Percentiles rank a stretch among this genome's conserved stretches.
Evolutionary conservation across 1,284 basidiomycete genomes (phyloP).

Genomic region (Malassezia arunalokei): DNA sequence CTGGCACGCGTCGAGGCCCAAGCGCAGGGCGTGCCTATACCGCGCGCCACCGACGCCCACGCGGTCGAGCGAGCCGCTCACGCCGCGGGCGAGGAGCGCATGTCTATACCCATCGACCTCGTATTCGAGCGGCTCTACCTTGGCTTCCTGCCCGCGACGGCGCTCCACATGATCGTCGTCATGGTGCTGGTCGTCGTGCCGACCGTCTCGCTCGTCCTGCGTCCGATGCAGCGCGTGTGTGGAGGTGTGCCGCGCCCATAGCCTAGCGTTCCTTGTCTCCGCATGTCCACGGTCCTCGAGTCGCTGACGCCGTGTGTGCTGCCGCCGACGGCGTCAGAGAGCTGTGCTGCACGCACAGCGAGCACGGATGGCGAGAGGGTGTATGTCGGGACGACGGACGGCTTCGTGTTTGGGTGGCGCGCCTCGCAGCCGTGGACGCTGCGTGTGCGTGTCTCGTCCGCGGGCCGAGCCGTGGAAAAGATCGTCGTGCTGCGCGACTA

Average conservation of each 20-base stretch:
- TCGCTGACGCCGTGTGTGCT: neutral
- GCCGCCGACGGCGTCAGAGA: neutral
- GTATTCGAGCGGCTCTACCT: constrained; percentile 14
- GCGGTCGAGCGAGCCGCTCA: no score
- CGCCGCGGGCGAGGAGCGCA: no score
- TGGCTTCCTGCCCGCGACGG: constrained; percentile 4
- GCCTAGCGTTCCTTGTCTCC: neutral
- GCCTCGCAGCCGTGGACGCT: neutral
- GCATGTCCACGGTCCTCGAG: neutral
- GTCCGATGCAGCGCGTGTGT: neutral
- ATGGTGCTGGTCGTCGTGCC: neutral
- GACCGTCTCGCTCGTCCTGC: neutral
- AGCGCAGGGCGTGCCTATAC: neutral
- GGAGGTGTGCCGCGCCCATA: neutral
- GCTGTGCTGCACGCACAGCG: constrained; percentile 1
- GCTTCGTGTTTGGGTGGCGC: constrained; percentile 1
- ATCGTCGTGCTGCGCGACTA: constrained; percentile 11
- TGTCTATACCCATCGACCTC: neutral
- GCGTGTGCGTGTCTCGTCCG: constrained; percentile 9
- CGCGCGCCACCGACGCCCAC: neutral
- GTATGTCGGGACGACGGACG: constrained; percentile 8
- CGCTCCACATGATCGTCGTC: neutral
- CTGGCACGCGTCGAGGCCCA: no score
- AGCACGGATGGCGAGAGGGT: neutral
- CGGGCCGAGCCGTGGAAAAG: constrained; percentile 15